Evolutionary conservation across 371 early-diverging fungal species (phyloP).

Genomic region (Syncephalis plumigaleata): DNA sequence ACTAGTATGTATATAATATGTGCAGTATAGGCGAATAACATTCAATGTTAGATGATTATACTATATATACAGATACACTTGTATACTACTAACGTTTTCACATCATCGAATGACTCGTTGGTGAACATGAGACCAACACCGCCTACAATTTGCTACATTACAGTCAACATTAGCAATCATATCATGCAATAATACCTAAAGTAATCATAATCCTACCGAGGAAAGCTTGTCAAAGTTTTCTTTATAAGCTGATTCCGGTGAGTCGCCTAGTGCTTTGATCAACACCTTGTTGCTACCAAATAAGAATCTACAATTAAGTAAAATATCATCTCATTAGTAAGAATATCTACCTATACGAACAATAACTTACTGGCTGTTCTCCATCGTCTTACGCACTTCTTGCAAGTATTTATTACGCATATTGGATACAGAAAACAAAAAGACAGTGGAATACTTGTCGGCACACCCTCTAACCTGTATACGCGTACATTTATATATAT

Average conservation of each 20-base stretch:
- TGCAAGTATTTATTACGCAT: slow-evolving; percentile 87
- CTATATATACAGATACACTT: too few species aligned
- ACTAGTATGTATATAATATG: neutral
- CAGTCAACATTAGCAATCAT: slow-evolving; percentile 1
- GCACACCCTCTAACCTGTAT: slow-evolving; percentile 45
- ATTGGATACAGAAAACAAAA: slow-evolving; percentile 72
- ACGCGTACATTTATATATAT: neutral
- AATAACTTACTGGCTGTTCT: slow-evolving; percentile 8
- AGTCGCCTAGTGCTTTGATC: slow-evolving; percentile 80
- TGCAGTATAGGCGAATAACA: too few species aligned
- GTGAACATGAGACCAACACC: slow-evolving; percentile 87
- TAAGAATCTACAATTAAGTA: slow-evolving; percentile 46
- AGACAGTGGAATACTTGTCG: slow-evolving; percentile 55
- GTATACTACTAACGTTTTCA: slow-evolving; percentile 20
- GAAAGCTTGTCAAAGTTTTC: slow-evolving; percentile 22
- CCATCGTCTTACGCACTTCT: slow-evolving; percentile 55
- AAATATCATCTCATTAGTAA: neutral
- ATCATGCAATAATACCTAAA: slow-evolving; percentile 1
- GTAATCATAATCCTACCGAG: slow-evolving; percentile 1
- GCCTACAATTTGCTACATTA: slow-evolving; percentile 35
- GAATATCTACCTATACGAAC: slow-evolving; percentile 5
- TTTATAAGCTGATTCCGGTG: slow-evolving; percentile 56
- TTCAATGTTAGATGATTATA: too few species aligned
- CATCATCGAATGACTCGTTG: slow-evolving; percentile 31
- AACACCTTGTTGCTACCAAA: slow-evolving; percentile 85